Evolutionary conservation across 805 yeast genomes (phyloP), one percentile per base, ranked within the genome.

Genomic region (Novakomyces olei): DNA sequence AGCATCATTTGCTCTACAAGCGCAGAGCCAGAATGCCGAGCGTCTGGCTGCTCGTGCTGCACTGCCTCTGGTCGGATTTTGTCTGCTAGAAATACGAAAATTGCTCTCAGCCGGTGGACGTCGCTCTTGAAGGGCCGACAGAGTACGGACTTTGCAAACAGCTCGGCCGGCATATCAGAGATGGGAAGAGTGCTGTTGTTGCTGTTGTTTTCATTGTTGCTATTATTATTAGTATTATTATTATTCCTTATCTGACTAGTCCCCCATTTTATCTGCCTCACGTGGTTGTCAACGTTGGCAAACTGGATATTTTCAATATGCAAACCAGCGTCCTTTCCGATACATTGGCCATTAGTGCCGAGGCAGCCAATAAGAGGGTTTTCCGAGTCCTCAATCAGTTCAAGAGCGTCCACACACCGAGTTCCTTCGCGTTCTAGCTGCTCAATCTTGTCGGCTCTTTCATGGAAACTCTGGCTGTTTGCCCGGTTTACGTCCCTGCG

Each of bases 401-500:
- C n/a, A n/a, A n/a, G n/a, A n/a, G n/a, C n/a, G n/a, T n/a, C n/a
- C n/a, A n/a, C n/a, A n/a, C n/a, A n/a, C n/a, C n/a, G n/a, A n/a
- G 38, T 69, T 65, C 40, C 78, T 63, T 37, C 75, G 62, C 42
- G 64, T 65, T 44, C 66, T 60, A 27, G 73, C 50, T 14, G 59
- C 48, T 65, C 66, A 34, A 76, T 71, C 41, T 96, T 63, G 10
- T 61, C 57, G 34, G 70, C 72, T 37, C 75, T 69, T 39, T 83
- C 93, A 34, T 61, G 63, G 4, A 67, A 55, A 2, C 75, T 65
- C 16, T 79, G 53, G 0, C 91, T 65, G 39, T 69, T 71, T 35
- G 81, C 69, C 43, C 95, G 62, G 47, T 74, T 67, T 34, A 81
- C 50, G 41, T 72, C 83, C 30, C 67, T 54, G 30, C 64, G 60